Base-by-base conservation (phyloP, 805 yeast species). In the Starmera caribaea region DNA sequence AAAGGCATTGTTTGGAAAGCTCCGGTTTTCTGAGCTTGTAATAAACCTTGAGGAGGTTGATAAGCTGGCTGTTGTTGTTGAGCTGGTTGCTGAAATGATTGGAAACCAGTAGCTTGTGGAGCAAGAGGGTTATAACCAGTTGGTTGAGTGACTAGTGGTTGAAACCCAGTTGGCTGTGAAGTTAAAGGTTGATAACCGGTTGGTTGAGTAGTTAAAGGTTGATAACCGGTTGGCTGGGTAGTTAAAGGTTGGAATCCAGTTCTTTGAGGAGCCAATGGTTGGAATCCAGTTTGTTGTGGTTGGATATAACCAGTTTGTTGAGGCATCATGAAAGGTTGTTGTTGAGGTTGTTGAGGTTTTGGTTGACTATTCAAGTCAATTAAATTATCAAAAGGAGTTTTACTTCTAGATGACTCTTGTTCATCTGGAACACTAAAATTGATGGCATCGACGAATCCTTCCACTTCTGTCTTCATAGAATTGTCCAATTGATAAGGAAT, bases 391-490 rank as follows among this genome's bases (percentile, higher is more conserved):
- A 68, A 68, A 8, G 73, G 71, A 10, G 71, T 66, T 39, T 51
- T 59, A 6, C 45, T 37, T 24, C 50, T 48, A 9, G 45, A 41
- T 7, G 26, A 21, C 15, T 49, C 48, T 14, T 47, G 49, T 3
- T 62, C 65, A 45, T 80, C 90, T 1, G 85, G 87, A 38, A 86
- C 75, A 38, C 77, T 69, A 55, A 88, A 81, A 51, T 78, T 83
- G 51, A 90, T 89, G 27, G 87, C 85, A 59, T 88, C 96, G 32
- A 89, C 89, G 62, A 89, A 83, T 43, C 92, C 81, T 44, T 79
- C 74, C 11, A 90, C 96, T 59, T 90, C 97, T 54, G 82, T 84
- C 54, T 69, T 68, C 63, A 87, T 76, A 45, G 73, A 78, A 16
- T 73, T 71, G 27, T 95, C 96, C 48, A 90, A 62, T 32, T 67